These are phyloP conservation scores for Capsicum rhomboideum DNA, from an alignment of 257 asterid species.

Conservation along the genomic window DNA sequence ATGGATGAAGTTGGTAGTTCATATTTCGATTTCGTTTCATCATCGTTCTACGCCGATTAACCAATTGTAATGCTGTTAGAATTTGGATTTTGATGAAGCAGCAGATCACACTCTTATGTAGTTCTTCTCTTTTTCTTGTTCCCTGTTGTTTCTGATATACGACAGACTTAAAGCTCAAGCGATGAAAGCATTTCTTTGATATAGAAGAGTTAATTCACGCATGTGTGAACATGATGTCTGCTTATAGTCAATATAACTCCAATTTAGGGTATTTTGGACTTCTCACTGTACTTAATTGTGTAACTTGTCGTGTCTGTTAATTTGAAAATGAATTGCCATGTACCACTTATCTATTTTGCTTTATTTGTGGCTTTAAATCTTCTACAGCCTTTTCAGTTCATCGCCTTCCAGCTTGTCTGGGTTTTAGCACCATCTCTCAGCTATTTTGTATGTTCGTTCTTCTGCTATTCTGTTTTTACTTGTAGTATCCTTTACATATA, in stretches of 20 bases:
- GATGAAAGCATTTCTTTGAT: not conserved
- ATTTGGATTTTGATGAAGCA: not conserved
- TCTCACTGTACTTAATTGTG: not conserved
- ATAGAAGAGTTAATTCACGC: not conserved
- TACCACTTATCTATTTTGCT: not conserved
- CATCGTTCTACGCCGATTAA: not conserved
- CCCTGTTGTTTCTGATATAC: not conserved
- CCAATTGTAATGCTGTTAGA: not conserved
- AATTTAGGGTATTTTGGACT: not conserved
- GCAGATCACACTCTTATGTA: not conserved
- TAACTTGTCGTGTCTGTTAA: not conserved
- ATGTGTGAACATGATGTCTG: not conserved
- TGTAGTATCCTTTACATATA: not conserved
- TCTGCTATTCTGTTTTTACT: not conserved
- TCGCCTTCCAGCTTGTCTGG: not conserved
- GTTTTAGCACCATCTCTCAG: not conserved
- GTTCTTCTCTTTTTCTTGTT: not conserved
- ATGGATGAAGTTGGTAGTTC: slow-evolving; percentile 10
- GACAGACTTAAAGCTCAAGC: not conserved
- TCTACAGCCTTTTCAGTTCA: not conserved
- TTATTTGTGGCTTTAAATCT: not conserved
- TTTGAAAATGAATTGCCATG: not conserved
- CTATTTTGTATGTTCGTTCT: not conserved
- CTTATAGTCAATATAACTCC: not conserved
- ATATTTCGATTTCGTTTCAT: not conserved